A percentile compares a stretch with the other conserved stretches of the same genome.
phyloP scores from a whole-genome alignment of 108 stramenopile genomes.

The Cyclotella distinguenda region DNA sequence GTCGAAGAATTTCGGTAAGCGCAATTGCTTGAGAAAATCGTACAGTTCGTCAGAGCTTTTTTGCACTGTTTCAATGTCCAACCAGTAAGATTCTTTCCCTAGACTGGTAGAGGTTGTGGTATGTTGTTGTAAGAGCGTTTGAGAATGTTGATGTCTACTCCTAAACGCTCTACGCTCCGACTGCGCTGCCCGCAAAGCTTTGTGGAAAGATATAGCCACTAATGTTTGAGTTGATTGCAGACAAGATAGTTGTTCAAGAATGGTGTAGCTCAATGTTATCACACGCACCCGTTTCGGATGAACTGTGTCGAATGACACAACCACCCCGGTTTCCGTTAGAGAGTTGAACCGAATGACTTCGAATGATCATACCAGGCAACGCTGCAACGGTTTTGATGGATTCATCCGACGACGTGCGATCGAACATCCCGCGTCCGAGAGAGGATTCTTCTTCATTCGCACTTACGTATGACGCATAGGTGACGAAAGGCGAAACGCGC shows the following conservation, averaged over 20 bases:
- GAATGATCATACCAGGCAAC: constrained; percentile 30
- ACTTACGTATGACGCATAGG: constrained; percentile 3
- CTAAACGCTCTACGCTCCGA: constrained; percentile 20
- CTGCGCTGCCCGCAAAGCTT: constrained; percentile 36
- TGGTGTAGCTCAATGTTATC: not conserved
- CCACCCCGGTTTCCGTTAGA: constrained; percentile 6
- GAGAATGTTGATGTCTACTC: not conserved
- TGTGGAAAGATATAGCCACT: not conserved
- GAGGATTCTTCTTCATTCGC: not conserved
- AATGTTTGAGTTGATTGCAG: not conserved
- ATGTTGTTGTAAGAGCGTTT: not conserved
- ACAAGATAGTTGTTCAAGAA: not conserved
- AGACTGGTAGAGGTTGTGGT: not conserved
- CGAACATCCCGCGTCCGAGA: not conserved
- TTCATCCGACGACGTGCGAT: constrained; percentile 22
- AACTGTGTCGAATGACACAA: constrained; percentile 26
- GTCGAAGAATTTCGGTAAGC: constrained; percentile 46
- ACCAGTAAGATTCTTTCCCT: constrained; percentile 49
- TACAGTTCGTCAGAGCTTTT: constrained; percentile 37
- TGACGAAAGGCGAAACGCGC: not conserved
- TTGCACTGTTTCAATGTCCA: constrained; percentile 54
- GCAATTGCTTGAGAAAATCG: constrained; percentile 44
- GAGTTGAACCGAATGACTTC: constrained; percentile 31
- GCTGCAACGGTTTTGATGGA: constrained; percentile 36
- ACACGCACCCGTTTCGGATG: constrained; percentile 21